Base-by-base conservation (phyloP, 164 flowering plant genomes). In the Paratinospora sagittata region DNA sequence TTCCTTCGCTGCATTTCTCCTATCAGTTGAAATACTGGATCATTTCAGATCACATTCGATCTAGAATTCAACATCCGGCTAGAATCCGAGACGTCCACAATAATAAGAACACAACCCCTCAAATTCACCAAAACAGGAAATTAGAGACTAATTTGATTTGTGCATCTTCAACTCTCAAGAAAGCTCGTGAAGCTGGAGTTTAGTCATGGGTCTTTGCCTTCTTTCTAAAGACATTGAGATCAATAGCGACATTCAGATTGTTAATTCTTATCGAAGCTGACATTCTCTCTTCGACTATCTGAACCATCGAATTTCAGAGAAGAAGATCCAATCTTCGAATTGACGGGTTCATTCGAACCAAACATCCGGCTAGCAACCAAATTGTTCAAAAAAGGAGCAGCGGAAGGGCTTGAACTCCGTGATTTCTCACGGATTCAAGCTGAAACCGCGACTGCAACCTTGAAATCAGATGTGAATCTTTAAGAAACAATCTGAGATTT, bases 1-100 rank as follows among this genome's bases (percentile, higher is more conserved):
- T 64, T 76, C 79, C 82, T 87, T 41, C 82, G 72, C 82, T 81
- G 80, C 89, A 82, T 85, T 61, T 43, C 13, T 8, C 57, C 23
- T 30, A 37, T 72, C 65, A 70, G 27, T 24, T 33, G 10, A 43
- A 30, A 9, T 12, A 1, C 58, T 67, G 65, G 19, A 65, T 37
- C 60, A 67, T 65, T 37, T 68, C 78, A 37, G 47, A 30, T n/a
- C 68, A 65, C 49, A 6, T 37, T 66, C 49, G 21, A 64, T 2
- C 41, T n/a, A 21, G 24, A 55, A 55, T n/a, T 55, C 60, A 17
- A 55, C 60, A 17, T 7, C 60, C 7, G 24, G 24, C 60, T 55
- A 17, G 60, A 16, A 16, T 55, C 23, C 24, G 60, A 17, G 16
- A 8, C 16, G 2, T 49, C 21, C 57, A 49, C 57, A 5, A 12